Percentiles rank a stretch among this genome's conserved stretches.
Evolutionary conservation across 2,329 filamentous ascomycete species (phyloP).

Genomic region (Colletotrichum sp.): DNA sequence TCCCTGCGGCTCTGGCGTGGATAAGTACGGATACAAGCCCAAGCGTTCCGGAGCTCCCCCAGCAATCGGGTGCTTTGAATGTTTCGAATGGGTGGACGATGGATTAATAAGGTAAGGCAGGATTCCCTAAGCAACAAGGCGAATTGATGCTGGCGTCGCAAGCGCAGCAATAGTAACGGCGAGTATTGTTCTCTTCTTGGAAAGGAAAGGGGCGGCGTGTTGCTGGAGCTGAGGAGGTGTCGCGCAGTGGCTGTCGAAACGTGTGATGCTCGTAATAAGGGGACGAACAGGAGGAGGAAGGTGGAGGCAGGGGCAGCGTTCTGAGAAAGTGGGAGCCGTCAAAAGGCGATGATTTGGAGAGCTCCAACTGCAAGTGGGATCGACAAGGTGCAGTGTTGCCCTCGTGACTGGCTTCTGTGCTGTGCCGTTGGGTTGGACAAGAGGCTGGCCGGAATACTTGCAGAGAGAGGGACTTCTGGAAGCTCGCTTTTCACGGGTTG

Average conservation of each 20-base stretch:
- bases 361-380: slow-evolving; percentile 6
- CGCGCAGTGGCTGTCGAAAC: not conserved
- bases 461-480: not conserved
- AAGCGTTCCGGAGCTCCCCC: slow-evolving; percentile 18
- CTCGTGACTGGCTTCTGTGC: not conserved
- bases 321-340: not conserved
- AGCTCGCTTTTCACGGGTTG: not conserved
- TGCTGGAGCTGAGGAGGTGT: not conserved
- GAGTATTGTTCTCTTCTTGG: not conserved
- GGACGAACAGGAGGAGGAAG: not conserved
- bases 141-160: not conserved
- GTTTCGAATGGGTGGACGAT: not conserved
- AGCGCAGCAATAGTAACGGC: not conserved
- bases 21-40: not conserved
- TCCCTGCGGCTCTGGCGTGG: not conserved
- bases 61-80: slow-evolving; percentile 8
- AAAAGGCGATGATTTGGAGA: not conserved
- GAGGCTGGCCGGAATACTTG: not conserved
- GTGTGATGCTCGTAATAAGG: not conserved
- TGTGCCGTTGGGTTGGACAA: not conserved
- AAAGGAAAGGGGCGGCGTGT: not conserved
- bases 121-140: not conserved
- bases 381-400: not conserved
- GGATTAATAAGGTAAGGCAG: not conserved
- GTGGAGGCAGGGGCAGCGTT: not conserved